Base-by-base conservation (phyloP, 257 asterid species). In the Striga asiatica region DNA sequence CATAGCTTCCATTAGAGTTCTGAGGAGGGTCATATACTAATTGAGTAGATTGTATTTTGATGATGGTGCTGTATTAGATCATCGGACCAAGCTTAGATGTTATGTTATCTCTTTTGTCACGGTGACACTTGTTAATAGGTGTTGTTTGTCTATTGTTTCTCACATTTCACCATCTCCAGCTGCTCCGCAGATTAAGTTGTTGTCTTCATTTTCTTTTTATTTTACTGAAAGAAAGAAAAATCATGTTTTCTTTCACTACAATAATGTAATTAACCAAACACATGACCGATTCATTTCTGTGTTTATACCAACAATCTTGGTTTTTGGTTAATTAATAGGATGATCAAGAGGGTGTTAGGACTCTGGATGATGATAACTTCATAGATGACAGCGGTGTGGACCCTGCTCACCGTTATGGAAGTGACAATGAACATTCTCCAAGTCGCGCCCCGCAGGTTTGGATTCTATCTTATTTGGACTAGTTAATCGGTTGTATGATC, bases 301-400 rank as follows among this genome's bases (percentile, higher is more conserved):
- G 38, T 48, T 37, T 12, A 8, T 5, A 14, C 27, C 17, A 2
- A 43, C 19, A 17, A 7, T 68, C 43, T 29, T 20, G 63, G 31
- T 65, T 70, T 58, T 22, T 62, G 25, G 53, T 57, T 31, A 16
- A 50, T 68, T 60, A 14, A 13, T 59, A 85, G 95, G 95, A 84
- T 73, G 93, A 84, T 64, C 81, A 66, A 22, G 86, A 83, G 46
- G 96, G 94, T 66, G 55, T 43, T 17, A 69, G 81, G 76, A 78
- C 75, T 0, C 0, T 77, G 50, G 81, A 83, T 60, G 96, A 86
- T 74, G 96, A 86, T 65, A 86, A 86, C 68, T 86, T 86, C 80
- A 86, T 86, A 9, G 94, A 86, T 70, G 96, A 86, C 67, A 71
- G 56, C 62, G 96, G 96, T 14, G 68, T 83, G 62, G 92, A 83